Base-by-base conservation (phyloP, 768 basidiomycete species). In the Suillus variegatus region DNA sequence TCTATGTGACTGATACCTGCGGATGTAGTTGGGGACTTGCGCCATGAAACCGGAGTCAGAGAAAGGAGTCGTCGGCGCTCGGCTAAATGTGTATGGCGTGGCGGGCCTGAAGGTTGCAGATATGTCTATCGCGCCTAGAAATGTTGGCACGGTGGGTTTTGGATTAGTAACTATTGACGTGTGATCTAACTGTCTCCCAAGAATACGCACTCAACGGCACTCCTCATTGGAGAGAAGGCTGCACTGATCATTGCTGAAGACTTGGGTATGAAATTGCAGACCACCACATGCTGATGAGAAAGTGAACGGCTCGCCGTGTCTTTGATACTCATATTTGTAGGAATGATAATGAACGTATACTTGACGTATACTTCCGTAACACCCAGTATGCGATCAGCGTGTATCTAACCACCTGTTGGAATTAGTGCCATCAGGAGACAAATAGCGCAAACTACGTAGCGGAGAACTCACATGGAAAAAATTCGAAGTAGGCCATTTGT, bases 31-130 rank as follows among this genome's bases (percentile, higher is more conserved):
- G 14, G 88, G 88, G 44, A 90, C 88, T 0, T 89, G 88, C 65
- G 84, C 87, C 1, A 90, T 90, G 88, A 88, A 86, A 71, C 81
- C 86, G 1, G 81, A 82, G 22, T 79, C 83, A 20, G 63, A 80
- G 51, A 84, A 83, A 8, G 89, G 88, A 9, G 89, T 90, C 4
- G 85, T 91, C 8, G 87, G 91, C 69, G 60, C 82, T 38, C 77
- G 76, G 22, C 74, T 90, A 51, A 86, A 86, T 66, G 88, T 91
- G 16, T 89, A 90, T 67, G 88, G 87, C 0, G 80, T 85, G 1
- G 67, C 77, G 67, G 81, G 81, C 36, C 76, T 91, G 60, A 88
- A 90, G 71, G 82, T 91, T 35, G 87, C 85, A 46, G 87, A 84
- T 81, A 54, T 81, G 25, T 80, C 81, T 9, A 76, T 80, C 58